These are phyloP conservation scores for Cyclaneusma minus DNA, from an alignment of 2,329 filamentous ascomycete species.

Conservation along the genomic window DNA sequence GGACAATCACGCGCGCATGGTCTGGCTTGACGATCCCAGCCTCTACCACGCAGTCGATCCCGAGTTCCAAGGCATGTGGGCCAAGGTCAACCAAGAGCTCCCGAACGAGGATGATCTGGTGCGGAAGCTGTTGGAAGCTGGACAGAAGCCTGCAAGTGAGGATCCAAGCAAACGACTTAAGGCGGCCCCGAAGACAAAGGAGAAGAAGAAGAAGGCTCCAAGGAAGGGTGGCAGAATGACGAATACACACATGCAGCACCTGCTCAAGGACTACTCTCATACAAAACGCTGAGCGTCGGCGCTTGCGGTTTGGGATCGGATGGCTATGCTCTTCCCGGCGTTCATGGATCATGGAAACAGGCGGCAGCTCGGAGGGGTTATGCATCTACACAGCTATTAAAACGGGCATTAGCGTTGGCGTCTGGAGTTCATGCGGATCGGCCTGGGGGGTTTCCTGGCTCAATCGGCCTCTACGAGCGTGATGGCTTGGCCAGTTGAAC, in stretches of 20 bases:
- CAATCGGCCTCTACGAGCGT: no score
- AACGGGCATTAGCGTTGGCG: no score
- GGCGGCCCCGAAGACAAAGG: constrained; percentile 18
- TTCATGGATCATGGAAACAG: no score
- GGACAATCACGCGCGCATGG: constrained; percentile 69
- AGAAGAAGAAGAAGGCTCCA: constrained; percentile 20
- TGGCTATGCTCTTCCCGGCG: no score
- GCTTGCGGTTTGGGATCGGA: no score
- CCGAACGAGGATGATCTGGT: constrained; percentile 33
- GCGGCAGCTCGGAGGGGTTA: no score
- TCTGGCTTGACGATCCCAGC: constrained; percentile 78
- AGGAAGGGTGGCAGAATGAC: constrained; percentile 19
- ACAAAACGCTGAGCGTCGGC: constrained; percentile 15
- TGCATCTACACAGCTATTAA: no score
- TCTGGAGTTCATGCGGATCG: no score
- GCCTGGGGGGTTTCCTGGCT: no score
- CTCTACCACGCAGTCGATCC: constrained; percentile 61
- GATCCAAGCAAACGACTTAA: constrained; percentile 21
- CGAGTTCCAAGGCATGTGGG: constrained; percentile 76
- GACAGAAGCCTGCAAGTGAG: constrained; percentile 21
- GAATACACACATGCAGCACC: constrained; percentile 20
- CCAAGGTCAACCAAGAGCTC: constrained; percentile 60
- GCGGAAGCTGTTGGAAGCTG: constrained; percentile 22
- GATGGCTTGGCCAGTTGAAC: no score
- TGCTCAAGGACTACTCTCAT: constrained; percentile 16